Evolutionary conservation across 2,329 filamentous ascomycete species (phyloP).

Genomic region (Trichophyton mentagrophytes): DNA sequence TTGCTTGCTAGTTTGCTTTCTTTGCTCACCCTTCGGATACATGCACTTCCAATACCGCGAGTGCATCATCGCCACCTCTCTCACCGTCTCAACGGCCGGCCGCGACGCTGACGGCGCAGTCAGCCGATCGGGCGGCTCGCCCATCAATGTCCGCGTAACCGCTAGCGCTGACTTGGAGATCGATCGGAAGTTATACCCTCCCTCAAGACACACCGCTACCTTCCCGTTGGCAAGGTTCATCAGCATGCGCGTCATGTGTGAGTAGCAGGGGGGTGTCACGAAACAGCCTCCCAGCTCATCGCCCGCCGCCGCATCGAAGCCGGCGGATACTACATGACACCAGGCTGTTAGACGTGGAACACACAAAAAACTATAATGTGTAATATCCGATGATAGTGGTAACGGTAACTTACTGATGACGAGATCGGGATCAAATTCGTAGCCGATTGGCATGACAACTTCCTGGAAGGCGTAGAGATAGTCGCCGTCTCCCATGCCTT

Average conservation of each 20-base stretch:
- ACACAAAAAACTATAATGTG: no score
- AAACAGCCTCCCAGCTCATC: constrained; percentile 88
- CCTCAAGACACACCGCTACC: constrained; percentile 84
- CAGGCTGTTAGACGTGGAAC: background rate
- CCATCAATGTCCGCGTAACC: constrained; percentile 87
- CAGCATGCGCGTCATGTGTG: constrained; percentile 98
- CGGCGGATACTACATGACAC: constrained; percentile 56
- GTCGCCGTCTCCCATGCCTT: constrained; percentile 86
- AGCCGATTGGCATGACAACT: constrained; percentile 89
- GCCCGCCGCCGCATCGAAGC: constrained; percentile 88
- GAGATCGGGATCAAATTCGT: constrained; percentile 84
- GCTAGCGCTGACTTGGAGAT: constrained; percentile 88
- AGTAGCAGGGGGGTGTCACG: constrained; percentile 81
- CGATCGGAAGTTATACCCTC: constrained; percentile 84
- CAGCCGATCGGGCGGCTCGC: constrained; percentile 65
- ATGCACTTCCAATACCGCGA: constrained; percentile 76
- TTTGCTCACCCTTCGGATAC: constrained; percentile 45
- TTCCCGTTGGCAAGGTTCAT: constrained; percentile 88
- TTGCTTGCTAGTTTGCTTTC: no score
- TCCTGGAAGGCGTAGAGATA: constrained; percentile 95
- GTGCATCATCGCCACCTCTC: constrained; percentile 46
- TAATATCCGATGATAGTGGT: background rate
- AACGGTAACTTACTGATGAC: constrained; percentile 49
- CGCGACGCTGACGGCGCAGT: constrained; percentile 36
- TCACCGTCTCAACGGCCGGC: constrained; percentile 43